Evolutionary conservation across 78 protist genomes (phyloP).

Genomic region (Andalucia godoyi): DNA sequence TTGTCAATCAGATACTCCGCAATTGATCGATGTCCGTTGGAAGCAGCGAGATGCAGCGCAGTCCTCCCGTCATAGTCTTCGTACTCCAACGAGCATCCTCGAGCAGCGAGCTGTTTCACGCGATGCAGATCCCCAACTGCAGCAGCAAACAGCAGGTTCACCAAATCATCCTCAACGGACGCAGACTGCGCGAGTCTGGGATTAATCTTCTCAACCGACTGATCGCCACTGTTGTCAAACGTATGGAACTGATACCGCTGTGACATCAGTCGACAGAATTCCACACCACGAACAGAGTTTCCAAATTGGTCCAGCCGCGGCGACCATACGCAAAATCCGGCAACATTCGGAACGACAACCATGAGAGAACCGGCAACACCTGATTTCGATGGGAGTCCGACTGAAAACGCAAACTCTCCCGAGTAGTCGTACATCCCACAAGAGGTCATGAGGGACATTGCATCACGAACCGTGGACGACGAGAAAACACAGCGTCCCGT

Average conservation of each 20-base stretch:
- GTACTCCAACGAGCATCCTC: no score
- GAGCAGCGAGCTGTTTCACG: no score
- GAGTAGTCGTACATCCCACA: constrained; percentile 59
- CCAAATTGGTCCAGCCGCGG: constrained; percentile 37
- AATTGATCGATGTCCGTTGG: neutral
- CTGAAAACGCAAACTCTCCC: constrained; percentile 33
- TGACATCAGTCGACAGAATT: no score
- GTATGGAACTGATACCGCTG: no score
- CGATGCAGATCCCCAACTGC: no score
- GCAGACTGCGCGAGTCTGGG: no score
- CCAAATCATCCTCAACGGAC: no score
- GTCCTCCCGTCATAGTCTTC: constrained; percentile 9
- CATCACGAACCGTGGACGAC: neutral
- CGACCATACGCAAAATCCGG: constrained; percentile 26
- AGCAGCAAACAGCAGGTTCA: no score
- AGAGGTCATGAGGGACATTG: constrained; percentile 5
- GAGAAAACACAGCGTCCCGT: constrained; percentile 16
- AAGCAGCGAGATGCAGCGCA: constrained; percentile 2
- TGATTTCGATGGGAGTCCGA: constrained; percentile 50
- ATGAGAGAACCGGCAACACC: constrained; percentile 34
- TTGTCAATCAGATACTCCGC: constrained; percentile 9
- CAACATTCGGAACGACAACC: constrained; percentile 29
- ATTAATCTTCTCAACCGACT: no score
- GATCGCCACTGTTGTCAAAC: no score
- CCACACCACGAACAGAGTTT: constrained; percentile 48